Conservation (phyloP, 495 filamentous ascomycete genomes). For the Pseudoneurospora amorphoporcata region DNA sequence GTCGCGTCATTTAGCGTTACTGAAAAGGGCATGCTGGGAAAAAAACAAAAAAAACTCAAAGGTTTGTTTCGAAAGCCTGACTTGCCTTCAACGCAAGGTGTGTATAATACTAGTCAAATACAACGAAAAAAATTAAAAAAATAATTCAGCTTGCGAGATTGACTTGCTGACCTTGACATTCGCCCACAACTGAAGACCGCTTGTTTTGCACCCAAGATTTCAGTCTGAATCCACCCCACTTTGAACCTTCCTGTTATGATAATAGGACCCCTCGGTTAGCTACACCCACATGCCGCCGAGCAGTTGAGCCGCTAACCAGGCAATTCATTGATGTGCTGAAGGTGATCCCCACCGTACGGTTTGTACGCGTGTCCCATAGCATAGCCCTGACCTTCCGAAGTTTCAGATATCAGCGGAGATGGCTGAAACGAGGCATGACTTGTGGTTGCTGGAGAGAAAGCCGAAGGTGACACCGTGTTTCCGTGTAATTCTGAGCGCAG, state of each 20-base stretch:
- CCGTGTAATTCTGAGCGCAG: background rate
- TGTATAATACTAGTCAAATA: background rate
- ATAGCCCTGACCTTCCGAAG: background rate
- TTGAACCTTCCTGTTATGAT: background rate
- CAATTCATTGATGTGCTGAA: background rate
- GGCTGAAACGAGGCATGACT: background rate
- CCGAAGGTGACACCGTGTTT: background rate
- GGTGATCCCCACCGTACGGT: background rate
- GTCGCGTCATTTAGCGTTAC: background rate
- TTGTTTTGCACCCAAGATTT: background rate
- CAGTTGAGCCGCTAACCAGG: background rate
- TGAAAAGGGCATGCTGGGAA: background rate
- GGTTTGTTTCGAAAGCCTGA: background rate
- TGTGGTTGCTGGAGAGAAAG: background rate
- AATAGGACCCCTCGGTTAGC: background rate
- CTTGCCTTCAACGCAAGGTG: background rate
- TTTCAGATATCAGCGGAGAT: background rate
- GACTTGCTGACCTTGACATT: background rate
- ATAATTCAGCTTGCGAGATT: background rate
- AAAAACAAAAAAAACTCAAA: background rate
- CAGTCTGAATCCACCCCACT: background rate
- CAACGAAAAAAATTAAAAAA: background rate
- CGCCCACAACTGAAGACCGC: background rate
- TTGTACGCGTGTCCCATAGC: background rate
- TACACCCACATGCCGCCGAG: background rate